Conservation (phyloP, 73 alveolate genomes). For the Paraurostyla sp. region DNA sequence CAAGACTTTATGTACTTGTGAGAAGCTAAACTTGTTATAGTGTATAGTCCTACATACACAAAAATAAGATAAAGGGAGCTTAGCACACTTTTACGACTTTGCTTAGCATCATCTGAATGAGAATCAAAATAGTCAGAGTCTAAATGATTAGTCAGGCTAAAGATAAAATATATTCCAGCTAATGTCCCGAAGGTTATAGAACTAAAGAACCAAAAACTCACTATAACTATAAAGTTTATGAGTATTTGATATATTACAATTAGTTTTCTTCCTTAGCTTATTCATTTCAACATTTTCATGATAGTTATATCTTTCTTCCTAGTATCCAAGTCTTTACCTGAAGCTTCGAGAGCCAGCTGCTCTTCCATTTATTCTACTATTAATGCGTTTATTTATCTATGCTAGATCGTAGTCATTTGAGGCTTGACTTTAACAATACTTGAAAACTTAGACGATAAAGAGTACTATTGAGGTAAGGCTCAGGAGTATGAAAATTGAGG, state of each 20-base stretch:
- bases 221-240: background rate
- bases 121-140: conserved; percentile 23
- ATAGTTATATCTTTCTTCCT: too few relatives aligned
- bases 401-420: conserved; percentile 25
- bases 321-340: too few relatives aligned
- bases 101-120: background rate
- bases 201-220: conserved; percentile 25
- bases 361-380: too few relatives aligned
- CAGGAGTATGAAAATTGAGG: conserved; percentile 17
- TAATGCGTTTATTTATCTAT: background rate
- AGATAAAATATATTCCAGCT: background rate
- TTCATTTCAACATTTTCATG: background rate
- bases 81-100: background rate
- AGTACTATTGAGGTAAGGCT: conserved; percentile 17
- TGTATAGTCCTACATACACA: background rate
- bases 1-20: conserved; percentile 23
- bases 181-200: background rate
- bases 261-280: conserved; percentile 11
- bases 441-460: background rate
- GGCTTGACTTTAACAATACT: background rate
- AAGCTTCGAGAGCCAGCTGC: too few relatives aligned
- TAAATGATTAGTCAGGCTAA: conserved; percentile 8
- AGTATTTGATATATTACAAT: background rate
- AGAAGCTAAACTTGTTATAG: background rate
- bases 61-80: conserved; percentile 22